phyloP scores from a whole-genome alignment of 768 basidiomycete genomes.

The Mycena capillaripes region DNA sequence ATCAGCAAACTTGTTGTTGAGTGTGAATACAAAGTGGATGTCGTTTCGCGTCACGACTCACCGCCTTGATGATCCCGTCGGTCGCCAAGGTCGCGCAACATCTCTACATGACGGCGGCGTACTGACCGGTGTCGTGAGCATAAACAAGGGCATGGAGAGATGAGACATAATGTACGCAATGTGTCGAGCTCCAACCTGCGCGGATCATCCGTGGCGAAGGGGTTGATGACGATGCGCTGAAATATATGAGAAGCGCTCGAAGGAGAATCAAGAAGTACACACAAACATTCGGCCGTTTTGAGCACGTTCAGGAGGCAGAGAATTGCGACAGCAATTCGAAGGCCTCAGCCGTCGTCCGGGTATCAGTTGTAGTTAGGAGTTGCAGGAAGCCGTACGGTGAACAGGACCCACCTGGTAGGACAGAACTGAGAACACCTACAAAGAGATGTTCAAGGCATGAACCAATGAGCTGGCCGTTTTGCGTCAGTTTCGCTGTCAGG shows the following conservation, averaged over 20 bases:
- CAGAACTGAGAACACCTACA: slow-evolving; percentile 12
- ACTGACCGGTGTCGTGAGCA: no score
- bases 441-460: slow-evolving; percentile 14
- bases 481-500: not conserved
- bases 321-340: not conserved
- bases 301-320: slow-evolving; percentile 12
- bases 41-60: no score
- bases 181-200: no score
- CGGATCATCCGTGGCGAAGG: no score
- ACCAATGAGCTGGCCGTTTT: slow-evolving; percentile 16
- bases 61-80: no score
- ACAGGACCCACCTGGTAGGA: not conserved
- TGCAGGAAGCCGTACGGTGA: not conserved
- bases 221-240: no score
- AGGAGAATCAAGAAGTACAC: not conserved
- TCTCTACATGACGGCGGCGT: no score
- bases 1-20: no score
- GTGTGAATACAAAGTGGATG: no score
- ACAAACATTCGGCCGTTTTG: slow-evolving; percentile 16
- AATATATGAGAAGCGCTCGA: not conserved
- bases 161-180: no score
- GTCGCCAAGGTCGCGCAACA: no score
- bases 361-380: slow-evolving; percentile 10
- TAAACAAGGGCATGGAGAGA: no score
- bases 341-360: not conserved